Conservation (phyloP, 1,284 basidiomycete species). For the Moesziomyces globuligerus region DNA sequence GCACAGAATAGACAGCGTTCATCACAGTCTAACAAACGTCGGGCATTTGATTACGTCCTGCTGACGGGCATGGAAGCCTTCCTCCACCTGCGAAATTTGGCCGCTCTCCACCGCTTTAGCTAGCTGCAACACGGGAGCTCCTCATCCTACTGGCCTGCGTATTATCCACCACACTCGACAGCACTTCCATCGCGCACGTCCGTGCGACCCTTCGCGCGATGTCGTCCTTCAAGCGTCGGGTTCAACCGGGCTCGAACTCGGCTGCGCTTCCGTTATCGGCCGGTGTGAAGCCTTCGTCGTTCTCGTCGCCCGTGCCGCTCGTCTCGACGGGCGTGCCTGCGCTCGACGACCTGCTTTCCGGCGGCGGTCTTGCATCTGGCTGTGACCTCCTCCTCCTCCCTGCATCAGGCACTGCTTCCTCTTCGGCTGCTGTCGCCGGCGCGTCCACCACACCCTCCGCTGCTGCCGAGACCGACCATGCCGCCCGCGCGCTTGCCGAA, state of each 20-base stretch:
- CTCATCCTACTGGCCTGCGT: background rate
- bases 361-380: slow-evolving; percentile 83
- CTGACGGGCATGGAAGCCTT: background rate
- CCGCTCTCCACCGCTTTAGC: background rate
- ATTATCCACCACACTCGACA: too few species aligned
- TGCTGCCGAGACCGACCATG: slow-evolving; percentile 38
- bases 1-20: too few species aligned
- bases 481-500: slow-evolving; percentile 47
- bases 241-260: slow-evolving; percentile 47
- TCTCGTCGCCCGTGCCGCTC: slow-evolving; percentile 74
- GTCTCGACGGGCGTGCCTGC: slow-evolving; percentile 90
- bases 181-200: background rate
- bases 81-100: slow-evolving; percentile 35
- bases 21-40: background rate
- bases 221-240: slow-evolving; percentile 84
- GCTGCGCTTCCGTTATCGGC: slow-evolving; percentile 68
- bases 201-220: slow-evolving; percentile 13
- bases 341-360: slow-evolving; percentile 93
- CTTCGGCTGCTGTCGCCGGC: slow-evolving; percentile 45
- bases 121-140: background rate
- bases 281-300: slow-evolving; percentile 77
- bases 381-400: slow-evolving; percentile 76
- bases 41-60: slow-evolving; percentile 4
- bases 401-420: slow-evolving; percentile 43
- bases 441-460: slow-evolving; percentile 81